Percentiles rank a stretch among this genome's conserved stretches.
Evolutionary conservation across 768 basidiomycete species (phyloP).

Genomic region (Amanita rimosa): DNA sequence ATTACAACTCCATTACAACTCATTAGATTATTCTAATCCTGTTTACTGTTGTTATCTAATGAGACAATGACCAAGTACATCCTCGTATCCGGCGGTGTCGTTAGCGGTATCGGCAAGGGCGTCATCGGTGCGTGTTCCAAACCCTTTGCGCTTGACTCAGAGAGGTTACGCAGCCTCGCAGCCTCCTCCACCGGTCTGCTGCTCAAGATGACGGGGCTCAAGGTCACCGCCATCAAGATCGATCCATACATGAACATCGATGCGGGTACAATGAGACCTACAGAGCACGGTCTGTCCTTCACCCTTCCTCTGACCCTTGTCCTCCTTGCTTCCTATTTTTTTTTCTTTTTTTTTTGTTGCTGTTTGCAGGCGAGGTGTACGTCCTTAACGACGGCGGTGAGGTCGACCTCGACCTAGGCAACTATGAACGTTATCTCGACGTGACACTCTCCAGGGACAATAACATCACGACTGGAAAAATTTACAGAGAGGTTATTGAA

Average conservation of each 20-base stretch:
- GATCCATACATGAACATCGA: slow-evolving; percentile 99
- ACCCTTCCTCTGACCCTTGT: not conserved
- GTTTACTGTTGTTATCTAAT: not conserved
- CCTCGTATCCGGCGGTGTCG: slow-evolving; percentile 91
- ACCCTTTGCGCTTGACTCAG: not conserved
- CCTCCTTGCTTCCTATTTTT: not conserved
- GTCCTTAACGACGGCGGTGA: slow-evolving; percentile 98
- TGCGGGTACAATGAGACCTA: slow-evolving; percentile 97
- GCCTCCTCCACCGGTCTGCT: slow-evolving; percentile 95
- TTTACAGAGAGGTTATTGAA: slow-evolving; percentile 94
- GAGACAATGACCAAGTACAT: slow-evolving; percentile 81
- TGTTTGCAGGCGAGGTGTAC: slow-evolving; percentile 86
- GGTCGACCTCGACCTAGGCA: slow-evolving; percentile 94
- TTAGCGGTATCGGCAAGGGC: slow-evolving; percentile 98
- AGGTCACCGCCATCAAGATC: slow-evolving; percentile 99
- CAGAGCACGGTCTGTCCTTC: slow-evolving; percentile 76
- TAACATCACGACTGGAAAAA: slow-evolving; percentile 98
- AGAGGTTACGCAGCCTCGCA: slow-evolving; percentile 18
- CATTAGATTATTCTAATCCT: not conserved
- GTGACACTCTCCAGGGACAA: slow-evolving; percentile 91
- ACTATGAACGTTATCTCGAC: slow-evolving; percentile 96
- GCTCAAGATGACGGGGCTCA: slow-evolving; percentile 89
- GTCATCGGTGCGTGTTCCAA: slow-evolving; percentile 70
- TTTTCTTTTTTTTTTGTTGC: too few relatives aligned
- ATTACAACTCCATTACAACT: too few relatives aligned